These are phyloP conservation scores for Phylloporus sp. DNA, from an alignment of 768 basidiomycete genomes.

Conservation along the genomic window DNA sequence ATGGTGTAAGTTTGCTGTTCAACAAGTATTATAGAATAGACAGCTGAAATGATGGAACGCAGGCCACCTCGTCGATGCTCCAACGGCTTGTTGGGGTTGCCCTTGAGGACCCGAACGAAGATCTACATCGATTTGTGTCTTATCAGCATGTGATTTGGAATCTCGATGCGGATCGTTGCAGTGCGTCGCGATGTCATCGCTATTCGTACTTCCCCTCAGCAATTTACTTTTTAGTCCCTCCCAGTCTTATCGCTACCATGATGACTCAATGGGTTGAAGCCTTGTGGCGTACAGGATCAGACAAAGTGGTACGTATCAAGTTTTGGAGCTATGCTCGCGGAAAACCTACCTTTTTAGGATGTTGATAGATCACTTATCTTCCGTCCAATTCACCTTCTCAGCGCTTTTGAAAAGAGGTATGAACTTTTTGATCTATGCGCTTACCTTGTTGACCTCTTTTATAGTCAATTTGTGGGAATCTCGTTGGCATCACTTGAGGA, in stretches of 20 bases:
- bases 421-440: not conserved
- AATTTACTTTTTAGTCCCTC: conserved; percentile 25
- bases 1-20: conserved; percentile 13
- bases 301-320: conserved; percentile 6
- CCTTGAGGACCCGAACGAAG: conserved; percentile 29
- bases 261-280: conserved; percentile 50
- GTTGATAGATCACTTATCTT: conserved; percentile 42
- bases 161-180: conserved; percentile 32
- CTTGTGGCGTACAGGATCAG: conserved; percentile 38
- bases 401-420: conserved; percentile 41
- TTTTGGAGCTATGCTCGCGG: not conserved
- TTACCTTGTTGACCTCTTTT: not conserved
- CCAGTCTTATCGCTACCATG: conserved; percentile 31
- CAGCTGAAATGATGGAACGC: not conserved
- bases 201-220: not conserved
- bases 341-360: conserved; percentile 14
- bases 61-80: conserved; percentile 20
- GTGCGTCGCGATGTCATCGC: conserved; percentile 31
- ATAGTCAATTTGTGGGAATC: conserved; percentile 41
- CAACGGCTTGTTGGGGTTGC: conserved; percentile 40
- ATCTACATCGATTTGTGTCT: conserved; percentile 44
- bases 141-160: conserved; percentile 61
- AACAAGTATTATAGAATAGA: not conserved
- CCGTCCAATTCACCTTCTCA: conserved; percentile 39
- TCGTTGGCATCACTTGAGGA: conserved; percentile 38